These are phyloP conservation scores for Rhodotorula sp. DNA, from an alignment of 1,284 basidiomycete species.

Conservation along the genomic window DNA sequence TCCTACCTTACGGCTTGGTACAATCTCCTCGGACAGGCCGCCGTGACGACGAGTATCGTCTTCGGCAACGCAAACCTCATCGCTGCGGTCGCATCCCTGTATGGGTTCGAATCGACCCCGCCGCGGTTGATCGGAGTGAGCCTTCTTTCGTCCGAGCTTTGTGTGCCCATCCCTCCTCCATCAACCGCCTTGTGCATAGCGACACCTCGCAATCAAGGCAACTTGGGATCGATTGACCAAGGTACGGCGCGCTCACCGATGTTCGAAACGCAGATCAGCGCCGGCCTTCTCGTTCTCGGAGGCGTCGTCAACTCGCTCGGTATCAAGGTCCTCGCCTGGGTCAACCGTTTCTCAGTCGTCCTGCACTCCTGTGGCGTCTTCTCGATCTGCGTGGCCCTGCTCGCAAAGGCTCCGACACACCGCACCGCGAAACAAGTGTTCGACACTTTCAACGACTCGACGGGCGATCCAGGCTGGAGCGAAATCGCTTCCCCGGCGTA, in stretches of 20 bases:
- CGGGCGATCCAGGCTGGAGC: slow-evolving; percentile 62
- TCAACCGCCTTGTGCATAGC: too few relatives aligned
- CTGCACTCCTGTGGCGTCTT: slow-evolving; percentile 70
- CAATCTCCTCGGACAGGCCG: slow-evolving; percentile 64
- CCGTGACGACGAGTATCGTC: slow-evolving; percentile 56
- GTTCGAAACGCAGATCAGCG: slow-evolving; percentile 55
- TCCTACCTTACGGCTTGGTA: slow-evolving; percentile 54
- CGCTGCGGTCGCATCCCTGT: slow-evolving; percentile 61
- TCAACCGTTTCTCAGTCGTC: slow-evolving; percentile 69
- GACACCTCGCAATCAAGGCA: too few relatives aligned
- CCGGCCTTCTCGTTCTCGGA: slow-evolving; percentile 63
- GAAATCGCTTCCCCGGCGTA: slow-evolving; percentile 65
- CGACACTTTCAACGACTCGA: slow-evolving; percentile 65
- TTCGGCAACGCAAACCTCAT: slow-evolving; percentile 69
- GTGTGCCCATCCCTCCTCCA: too few relatives aligned
- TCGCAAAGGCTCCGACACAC: slow-evolving; percentile 66
- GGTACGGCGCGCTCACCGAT: not conserved
- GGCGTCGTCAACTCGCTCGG: slow-evolving; percentile 68
- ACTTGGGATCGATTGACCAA: too few relatives aligned
- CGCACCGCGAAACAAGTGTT: slow-evolving; percentile 69
- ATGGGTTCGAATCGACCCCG: slow-evolving; percentile 58
- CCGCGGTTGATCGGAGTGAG: slow-evolving; percentile 60
- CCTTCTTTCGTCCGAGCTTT: not conserved
- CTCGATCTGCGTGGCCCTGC: slow-evolving; percentile 62
- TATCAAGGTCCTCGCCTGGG: slow-evolving; percentile 61